Evolutionary conservation across 768 basidiomycete species (phyloP).

Genomic region (Phanerochaete sordida): DNA sequence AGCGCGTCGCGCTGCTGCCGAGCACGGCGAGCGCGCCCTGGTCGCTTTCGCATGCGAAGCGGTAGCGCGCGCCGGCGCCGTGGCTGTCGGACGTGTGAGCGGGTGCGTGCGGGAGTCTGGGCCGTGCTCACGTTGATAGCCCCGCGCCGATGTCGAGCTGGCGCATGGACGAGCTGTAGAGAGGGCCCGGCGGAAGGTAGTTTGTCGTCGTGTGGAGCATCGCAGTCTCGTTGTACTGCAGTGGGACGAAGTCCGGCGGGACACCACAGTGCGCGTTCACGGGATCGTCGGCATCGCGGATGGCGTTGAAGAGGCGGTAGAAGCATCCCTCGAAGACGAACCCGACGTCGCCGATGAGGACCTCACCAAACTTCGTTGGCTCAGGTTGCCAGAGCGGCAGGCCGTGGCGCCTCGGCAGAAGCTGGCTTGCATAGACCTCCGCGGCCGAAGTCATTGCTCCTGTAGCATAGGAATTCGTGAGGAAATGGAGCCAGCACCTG

Average conservation of each 20-base stretch:
- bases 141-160: not conserved
- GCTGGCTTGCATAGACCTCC: not conserved
- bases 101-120: not conserved
- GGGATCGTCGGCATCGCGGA: not conserved
- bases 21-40: constrained; percentile 1
- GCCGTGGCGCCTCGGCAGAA: constrained; percentile 2
- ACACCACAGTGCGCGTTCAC: not conserved
- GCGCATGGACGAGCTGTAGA: not conserved
- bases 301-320: constrained; percentile 18
- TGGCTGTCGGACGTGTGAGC: not conserved
- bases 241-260: not conserved
- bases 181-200: not conserved
- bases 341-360: constrained; percentile 21
- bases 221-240: not conserved
- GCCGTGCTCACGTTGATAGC: not conserved
- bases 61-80: not conserved
- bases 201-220: not conserved
- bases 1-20: not conserved
- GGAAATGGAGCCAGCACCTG: no score
- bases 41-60: not conserved
- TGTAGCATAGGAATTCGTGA: no score
- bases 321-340: constrained; percentile 14
- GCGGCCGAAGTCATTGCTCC: not conserved
- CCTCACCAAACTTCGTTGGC: constrained; percentile 8
- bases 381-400: constrained; percentile 19